phyloP scores from a whole-genome alignment of 257 asterid genomes.

The Lithospermum erythrorhizon region DNA sequence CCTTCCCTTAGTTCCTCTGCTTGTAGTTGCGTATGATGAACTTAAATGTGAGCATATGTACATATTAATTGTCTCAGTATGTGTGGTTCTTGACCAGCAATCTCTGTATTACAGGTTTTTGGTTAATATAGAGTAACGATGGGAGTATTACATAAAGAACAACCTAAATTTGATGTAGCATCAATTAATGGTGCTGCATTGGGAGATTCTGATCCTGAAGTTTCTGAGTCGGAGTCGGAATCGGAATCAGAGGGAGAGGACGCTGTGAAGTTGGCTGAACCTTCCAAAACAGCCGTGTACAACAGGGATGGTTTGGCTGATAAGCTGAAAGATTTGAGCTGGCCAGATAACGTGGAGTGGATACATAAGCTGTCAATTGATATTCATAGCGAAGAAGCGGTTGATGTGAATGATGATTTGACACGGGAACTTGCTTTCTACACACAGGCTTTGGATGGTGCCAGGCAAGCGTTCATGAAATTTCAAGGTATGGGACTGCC shows the following conservation, averaged over 20 bases:
- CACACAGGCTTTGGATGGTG: conserved; percentile 79
- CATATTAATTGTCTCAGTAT: too few species aligned
- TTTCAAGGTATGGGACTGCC: conserved; percentile 55
- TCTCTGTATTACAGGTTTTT: not conserved
- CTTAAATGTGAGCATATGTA: too few species aligned
- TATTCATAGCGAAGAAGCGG: conserved; percentile 47
- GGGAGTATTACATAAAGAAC: not conserved
- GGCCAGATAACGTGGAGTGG: conserved; percentile 75
- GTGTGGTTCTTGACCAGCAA: not conserved
- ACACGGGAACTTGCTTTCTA: conserved; percentile 73
- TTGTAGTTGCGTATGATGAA: too few species aligned
- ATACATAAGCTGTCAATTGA: conserved; percentile 56
- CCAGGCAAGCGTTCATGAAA: conserved; percentile 46
- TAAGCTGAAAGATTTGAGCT: conserved; percentile 58
- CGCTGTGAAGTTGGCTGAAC: conserved; percentile 48
- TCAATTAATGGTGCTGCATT: conserved; percentile 1
- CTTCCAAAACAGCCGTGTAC: conserved; percentile 59
- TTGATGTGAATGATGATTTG: conserved; percentile 81
- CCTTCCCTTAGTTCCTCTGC: too few species aligned
- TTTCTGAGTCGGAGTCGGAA: conserved; percentile 39
- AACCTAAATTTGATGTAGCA: conserved; percentile 4
- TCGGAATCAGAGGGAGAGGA: conserved; percentile 46
- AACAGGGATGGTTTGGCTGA: conserved; percentile 66
- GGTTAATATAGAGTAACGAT: not conserved
- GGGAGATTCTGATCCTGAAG: conserved; percentile 19